Base-by-base conservation (phyloP, 306 rosid species). In the Clitoria ternatea region DNA sequence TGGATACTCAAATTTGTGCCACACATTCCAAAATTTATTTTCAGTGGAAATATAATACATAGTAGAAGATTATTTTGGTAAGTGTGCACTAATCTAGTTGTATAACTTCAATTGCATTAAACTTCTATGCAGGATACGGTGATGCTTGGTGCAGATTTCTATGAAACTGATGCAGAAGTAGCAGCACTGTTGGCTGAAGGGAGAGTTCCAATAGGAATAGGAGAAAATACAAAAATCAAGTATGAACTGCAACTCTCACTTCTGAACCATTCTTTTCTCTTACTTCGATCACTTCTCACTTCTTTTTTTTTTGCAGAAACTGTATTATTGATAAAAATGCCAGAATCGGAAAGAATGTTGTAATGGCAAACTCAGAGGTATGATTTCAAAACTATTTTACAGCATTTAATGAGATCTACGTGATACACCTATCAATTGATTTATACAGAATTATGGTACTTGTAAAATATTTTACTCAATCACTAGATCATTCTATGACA, bases 241-340 rank as follows among this genome's bases (percentile, higher is more conserved):
- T 90, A 80, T 14, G 65, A 65, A 72, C 59, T 52, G 32, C 54
- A 22, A 37, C 63, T 56, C 55, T 47, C 20, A 59, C 48, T 77
- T 47, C 49, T 19, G 48, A 50, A 13, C 37, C 59, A 60, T 37
- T 65, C 33, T 33, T 67, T 69, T 27, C 44, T 70, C 24, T 67
- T 55, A 9, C 47, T 76, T 39, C 50, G 73, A 73, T 59, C 70
- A 59, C 52, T 73, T 70, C 36, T 44, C 47, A 17, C 61, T 40
- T 63, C 17, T 78, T 35, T 81, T 57, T 40, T 63, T 20, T 78
- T 35, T 81, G 86, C 87, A 93, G 98, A 63, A 87, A 78, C 27
- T 93, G 97, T 76, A 93, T 93, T 65, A 93, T 93, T 59, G 98
- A 90, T 89, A 90, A 93, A 80, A 93, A 93, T 15, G 90, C 98